These are phyloP conservation scores for Physcomitrium patens DNA, from an alignment of 225 moss, liverwort and hornwort species.

Conservation along the genomic window DNA sequence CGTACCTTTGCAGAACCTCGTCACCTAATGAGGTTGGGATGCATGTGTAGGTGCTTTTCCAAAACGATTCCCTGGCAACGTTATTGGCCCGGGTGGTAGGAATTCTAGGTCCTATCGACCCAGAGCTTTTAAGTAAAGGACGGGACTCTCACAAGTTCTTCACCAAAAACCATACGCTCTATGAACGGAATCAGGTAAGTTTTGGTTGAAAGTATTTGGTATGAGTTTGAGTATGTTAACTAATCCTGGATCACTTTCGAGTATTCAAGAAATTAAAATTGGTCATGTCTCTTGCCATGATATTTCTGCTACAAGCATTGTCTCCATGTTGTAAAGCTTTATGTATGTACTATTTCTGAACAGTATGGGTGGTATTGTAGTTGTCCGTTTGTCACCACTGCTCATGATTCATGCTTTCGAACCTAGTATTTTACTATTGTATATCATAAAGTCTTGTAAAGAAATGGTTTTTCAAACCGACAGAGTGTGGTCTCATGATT, in stretches of 20 bases:
- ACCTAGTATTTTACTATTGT: too few relatives aligned
- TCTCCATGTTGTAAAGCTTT: too few relatives aligned
- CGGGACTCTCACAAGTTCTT: constrained; percentile 71
- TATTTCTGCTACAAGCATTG: too few relatives aligned
- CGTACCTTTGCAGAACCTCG: too few relatives aligned
- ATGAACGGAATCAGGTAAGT: constrained; percentile 79
- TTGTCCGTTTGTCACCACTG: too few relatives aligned
- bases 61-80: constrained; percentile 75
- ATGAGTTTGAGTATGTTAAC: neutral
- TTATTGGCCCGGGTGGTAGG: constrained; percentile 74
- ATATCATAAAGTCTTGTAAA: neutral
- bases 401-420: too few relatives aligned
- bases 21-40: too few relatives aligned
- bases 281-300: too few relatives aligned
- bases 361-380: too few relatives aligned
- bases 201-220: neutral
- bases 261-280: neutral
- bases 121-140: constrained; percentile 67
- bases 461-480: constrained; percentile 33
- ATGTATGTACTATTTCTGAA: too few relatives aligned
- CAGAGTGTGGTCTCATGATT: constrained; percentile 53
- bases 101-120: constrained; percentile 70
- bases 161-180: constrained; percentile 67
- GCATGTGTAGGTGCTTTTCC: constrained; percentile 62
- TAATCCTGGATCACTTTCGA: neutral